A percentile compares a stretch with the other conserved stretches of the same genome.
These are phyloP conservation scores for Macadamia integrifolia DNA, from an alignment of 164 flowering plant species.

Conservation along the genomic window DNA sequence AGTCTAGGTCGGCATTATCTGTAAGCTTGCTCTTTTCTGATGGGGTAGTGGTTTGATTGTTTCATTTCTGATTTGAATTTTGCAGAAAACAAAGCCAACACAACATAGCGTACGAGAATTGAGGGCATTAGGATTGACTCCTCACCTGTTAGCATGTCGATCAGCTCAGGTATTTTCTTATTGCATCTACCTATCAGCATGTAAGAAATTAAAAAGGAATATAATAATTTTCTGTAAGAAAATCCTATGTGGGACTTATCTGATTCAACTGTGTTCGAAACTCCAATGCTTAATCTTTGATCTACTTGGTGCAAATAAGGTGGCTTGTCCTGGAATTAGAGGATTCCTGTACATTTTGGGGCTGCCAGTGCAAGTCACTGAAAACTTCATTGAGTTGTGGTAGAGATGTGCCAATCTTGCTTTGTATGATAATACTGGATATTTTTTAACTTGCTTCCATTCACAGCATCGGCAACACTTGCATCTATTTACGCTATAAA, in stretches of 20 bases:
- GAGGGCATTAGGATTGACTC: conserved; percentile 93
- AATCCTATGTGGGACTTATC: not conserved
- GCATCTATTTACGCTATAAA: too few species aligned
- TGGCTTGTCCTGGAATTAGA: too few species aligned
- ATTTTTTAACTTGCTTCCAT: not conserved
- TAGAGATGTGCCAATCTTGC: too few species aligned
- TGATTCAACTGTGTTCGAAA: not conserved
- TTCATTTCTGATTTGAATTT: conserved; percentile 1
- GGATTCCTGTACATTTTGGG: too few species aligned
- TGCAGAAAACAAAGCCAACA: conserved; percentile 97
- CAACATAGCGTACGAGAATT: conserved; percentile 96
- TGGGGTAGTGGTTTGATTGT: too few species aligned
- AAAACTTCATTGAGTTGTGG: too few species aligned
- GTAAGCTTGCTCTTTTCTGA: not conserved
- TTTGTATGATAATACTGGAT: not conserved
- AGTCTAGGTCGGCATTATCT: not conserved
- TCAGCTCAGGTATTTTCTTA: conserved; percentile 66
- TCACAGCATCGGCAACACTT: not conserved
- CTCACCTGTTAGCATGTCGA: conserved; percentile 88
- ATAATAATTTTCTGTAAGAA: not conserved
- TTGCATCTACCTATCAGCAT: not conserved
- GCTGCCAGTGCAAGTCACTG: too few species aligned
- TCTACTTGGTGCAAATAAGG: too few species aligned
- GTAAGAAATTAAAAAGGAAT: not conserved
- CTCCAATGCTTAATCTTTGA: not conserved